A percentile compares a stretch with the other conserved stretches of the same genome.
phyloP scores from a whole-genome alignment of 176 grass and related monocot species.

The Typha latifolia region DNA sequence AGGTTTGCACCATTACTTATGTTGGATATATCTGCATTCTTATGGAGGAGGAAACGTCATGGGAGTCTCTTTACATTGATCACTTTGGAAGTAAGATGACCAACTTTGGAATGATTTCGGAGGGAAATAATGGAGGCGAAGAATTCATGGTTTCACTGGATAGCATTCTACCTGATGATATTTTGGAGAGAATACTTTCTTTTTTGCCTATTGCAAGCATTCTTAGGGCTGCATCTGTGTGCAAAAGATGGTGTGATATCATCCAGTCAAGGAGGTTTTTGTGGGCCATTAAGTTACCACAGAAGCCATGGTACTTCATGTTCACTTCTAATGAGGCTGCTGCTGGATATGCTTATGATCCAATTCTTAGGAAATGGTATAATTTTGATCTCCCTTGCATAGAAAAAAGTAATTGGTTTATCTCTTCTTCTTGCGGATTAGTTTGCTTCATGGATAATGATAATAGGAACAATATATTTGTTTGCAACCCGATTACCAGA shows the following conservation, averaged over 20 bases:
- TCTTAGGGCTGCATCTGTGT: constrained; percentile 54
- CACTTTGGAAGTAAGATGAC: constrained; percentile 23
- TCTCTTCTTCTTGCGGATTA: constrained; percentile 72
- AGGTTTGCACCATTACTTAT: constrained; percentile 16
- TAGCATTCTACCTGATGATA: constrained; percentile 54
- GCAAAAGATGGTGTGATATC: constrained; percentile 64
- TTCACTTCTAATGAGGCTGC: constrained; percentile 58
- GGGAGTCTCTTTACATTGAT: constrained; percentile 32
- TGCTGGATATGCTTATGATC: constrained; percentile 76
- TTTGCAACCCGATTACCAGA: constrained; percentile 75
- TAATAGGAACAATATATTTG: constrained; percentile 46
- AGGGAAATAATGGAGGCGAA: constrained; percentile 19
- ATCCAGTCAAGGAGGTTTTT: constrained; percentile 56
- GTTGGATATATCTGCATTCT: constrained; percentile 1
- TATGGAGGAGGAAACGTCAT: constrained; percentile 39
- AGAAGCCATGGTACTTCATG: constrained; percentile 97
- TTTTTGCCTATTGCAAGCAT: constrained; percentile 73
- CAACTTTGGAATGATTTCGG: constrained; percentile 23
- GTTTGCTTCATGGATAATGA: constrained; percentile 81
- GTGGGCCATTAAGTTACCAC: constrained; percentile 53
- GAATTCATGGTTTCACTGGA: constrained; percentile 50
- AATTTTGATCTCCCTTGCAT: constrained; percentile 59
- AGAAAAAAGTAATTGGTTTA: constrained; percentile 59
- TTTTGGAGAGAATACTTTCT: constrained; percentile 77
- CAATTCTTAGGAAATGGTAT: constrained; percentile 71